Evolutionary conservation across 2,329 filamentous ascomycete genomes (phyloP).

Genomic region (Endoconidiophora polonica): DNA sequence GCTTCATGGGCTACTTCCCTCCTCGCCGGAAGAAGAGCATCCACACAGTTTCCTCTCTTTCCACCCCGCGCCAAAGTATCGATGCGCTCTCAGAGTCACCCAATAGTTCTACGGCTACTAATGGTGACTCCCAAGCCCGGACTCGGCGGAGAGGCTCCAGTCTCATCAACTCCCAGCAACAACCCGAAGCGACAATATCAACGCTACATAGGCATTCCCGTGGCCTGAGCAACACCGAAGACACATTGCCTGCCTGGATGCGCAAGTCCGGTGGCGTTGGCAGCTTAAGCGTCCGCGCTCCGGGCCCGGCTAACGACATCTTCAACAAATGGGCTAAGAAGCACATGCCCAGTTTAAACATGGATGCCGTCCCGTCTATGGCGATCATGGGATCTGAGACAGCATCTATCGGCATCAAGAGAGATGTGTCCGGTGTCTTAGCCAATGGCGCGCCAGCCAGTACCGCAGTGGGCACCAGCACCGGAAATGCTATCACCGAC

Average conservation of each 20-base stretch:
- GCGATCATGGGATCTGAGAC: constrained; percentile 46
- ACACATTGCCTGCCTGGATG: constrained; percentile 43
- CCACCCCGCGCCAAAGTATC: constrained; percentile 50
- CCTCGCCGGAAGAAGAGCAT: constrained; percentile 75
- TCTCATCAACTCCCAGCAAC: not conserved
- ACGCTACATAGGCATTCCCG: not conserved
- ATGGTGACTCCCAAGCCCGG: not conserved
- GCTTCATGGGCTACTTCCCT: constrained; percentile 78
- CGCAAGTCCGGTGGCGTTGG: constrained; percentile 78
- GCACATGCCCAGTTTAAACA: constrained; percentile 63
- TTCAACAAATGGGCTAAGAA: constrained; percentile 72
- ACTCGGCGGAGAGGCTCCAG: no score
- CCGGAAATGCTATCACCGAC: constrained; percentile 20
- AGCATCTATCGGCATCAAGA: constrained; percentile 37
- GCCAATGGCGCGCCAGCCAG: constrained; percentile 31
- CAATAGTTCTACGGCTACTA: constrained; percentile 10
- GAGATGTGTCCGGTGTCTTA: constrained; percentile 23
- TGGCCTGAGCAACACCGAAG: constrained; percentile 2
- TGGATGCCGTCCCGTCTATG: constrained; percentile 50
- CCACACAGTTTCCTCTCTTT: constrained; percentile 44
- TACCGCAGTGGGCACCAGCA: constrained; percentile 12
- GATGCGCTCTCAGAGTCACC: constrained; percentile 32
- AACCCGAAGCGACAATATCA: not conserved
- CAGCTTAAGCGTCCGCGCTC: constrained; percentile 55
- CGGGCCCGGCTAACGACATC: constrained; percentile 69